These are phyloP conservation scores for Backusella tarrabulga DNA, from an alignment of 192 early-diverging fungal species.

Conservation along the genomic window DNA sequence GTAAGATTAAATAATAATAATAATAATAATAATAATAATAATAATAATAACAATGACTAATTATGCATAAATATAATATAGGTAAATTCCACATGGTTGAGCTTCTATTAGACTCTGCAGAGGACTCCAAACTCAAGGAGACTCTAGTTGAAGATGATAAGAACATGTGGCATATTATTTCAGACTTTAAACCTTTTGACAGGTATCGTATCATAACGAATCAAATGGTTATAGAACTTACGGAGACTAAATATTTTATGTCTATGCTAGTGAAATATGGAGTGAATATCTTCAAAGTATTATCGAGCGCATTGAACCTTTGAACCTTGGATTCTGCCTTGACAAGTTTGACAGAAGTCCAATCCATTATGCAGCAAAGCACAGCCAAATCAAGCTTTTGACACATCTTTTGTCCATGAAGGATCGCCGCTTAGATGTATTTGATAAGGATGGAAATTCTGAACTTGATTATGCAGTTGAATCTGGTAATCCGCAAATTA, in stretches of 20 bases:
- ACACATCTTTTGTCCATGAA: slow-evolving; percentile 23
- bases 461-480: slow-evolving; percentile 46
- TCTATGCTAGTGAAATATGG: slow-evolving; percentile 26
- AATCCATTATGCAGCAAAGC: slow-evolving; percentile 50
- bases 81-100: slow-evolving; percentile 53
- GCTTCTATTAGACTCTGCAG: slow-evolving; percentile 29
- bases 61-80: not conserved
- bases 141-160: slow-evolving; percentile 7
- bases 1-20: slow-evolving; percentile 13
- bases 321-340: slow-evolving; percentile 4
- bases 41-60: not conserved
- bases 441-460: slow-evolving; percentile 37
- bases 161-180: slow-evolving; percentile 42
- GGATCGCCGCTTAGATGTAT: not conserved
- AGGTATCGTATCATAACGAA: not conserved
- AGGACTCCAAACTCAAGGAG: not conserved
- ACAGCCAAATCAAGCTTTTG: slow-evolving; percentile 31
- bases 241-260: not conserved
- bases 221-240: not conserved
- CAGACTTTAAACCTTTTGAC: slow-evolving; percentile 38
- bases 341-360: slow-evolving; percentile 38
- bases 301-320: slow-evolving; percentile 15
- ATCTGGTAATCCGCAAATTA: slow-evolving; percentile 8
- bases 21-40: too few species aligned
- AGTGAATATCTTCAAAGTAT: slow-evolving; percentile 43